A percentile compares a stretch with the other conserved stretches of the same genome.
Conservation (phyloP, 768 basidiomycete species). For the Russula brevipes region DNA sequence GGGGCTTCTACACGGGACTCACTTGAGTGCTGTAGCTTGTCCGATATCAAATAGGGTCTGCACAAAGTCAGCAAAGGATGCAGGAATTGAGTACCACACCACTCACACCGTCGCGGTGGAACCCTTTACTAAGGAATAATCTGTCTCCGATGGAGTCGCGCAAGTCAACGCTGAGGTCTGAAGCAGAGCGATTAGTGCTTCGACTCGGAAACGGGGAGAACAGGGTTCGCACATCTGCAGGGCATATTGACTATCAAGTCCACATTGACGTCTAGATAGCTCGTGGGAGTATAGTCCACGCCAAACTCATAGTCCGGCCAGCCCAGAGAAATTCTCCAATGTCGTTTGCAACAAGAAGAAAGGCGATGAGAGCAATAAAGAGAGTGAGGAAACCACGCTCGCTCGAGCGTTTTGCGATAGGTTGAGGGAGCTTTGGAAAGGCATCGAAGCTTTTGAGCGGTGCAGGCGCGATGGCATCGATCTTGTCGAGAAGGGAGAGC, state of each 20-base stretch:
- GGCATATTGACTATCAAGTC: slow-evolving; percentile 93
- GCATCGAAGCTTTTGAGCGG: slow-evolving; percentile 37
- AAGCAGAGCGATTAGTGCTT: not conserved
- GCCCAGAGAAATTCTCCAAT: slow-evolving; percentile 86
- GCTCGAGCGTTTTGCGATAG: slow-evolving; percentile 32
- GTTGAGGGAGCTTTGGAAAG: slow-evolving; percentile 37
- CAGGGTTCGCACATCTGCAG: slow-evolving; percentile 67
- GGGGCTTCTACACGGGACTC: not conserved
- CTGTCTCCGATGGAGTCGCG: slow-evolving; percentile 93
- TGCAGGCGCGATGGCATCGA: slow-evolving; percentile 29
- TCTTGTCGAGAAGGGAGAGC: slow-evolving; percentile 27
- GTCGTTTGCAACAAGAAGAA: slow-evolving; percentile 81
- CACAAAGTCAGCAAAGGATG: not conserved
- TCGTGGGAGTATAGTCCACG: slow-evolving; percentile 60
- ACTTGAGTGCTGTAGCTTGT: slow-evolving; percentile 69
- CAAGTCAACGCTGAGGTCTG: slow-evolving; percentile 83
- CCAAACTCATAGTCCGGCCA: slow-evolving; percentile 89
- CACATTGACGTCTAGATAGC: slow-evolving; percentile 78
- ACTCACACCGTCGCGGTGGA: slow-evolving; percentile 80
- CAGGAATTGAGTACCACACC: slow-evolving; percentile 27
- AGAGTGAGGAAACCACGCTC: slow-evolving; percentile 41
- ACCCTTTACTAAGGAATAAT: slow-evolving; percentile 70
- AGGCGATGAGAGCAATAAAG: slow-evolving; percentile 55
- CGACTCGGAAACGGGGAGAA: not conserved
- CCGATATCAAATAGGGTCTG: slow-evolving; percentile 77